Base-by-base conservation (phyloP, 345 rosid species). In the Kernera saxatilis region DNA sequence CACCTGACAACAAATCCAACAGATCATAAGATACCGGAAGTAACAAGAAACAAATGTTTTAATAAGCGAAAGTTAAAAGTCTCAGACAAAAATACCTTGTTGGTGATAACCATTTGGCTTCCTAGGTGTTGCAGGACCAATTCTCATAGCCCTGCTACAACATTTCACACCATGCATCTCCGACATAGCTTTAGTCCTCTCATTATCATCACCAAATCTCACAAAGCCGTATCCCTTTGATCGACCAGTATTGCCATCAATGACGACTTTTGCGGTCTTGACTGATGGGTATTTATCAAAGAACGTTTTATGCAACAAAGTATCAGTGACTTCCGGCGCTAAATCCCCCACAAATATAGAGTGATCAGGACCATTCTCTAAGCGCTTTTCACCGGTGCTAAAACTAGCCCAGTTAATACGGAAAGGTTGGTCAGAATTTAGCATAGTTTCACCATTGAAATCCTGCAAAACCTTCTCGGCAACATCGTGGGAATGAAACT, bases 171-270 rank as follows among this genome's bases (percentile, higher is more conserved):
- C 98, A 78, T 85, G 85, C 98, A 92, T 92, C 67, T 92, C 98
- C 36, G 74, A 76, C 98, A 92, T 87, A 48, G 98, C 92, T 68
- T 84, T 82, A 37, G 82, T 71, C 70, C 87, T 89, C 64, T 92
- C 98, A 67, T 15, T 72, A 51, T 88, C 96, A 60, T 93, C 97
- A 49, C 96, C 98, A 73, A 93, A 93, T 74, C 98, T 88, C 80
- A 93, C 98, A 84, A 93, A 93, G 23, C 98, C 98, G 60, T 90
- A 93, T 52, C 98, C 98, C 65, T 91, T 93, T 40, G 98, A 88
- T 57, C 96, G 93, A 54, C 94, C 88, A 45, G 98, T 90, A 73
- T 77, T 88, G 66, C 79, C 89, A 85, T 93, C 98, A 60, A 90
- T 74, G 54, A 93, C 98, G 18, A 93, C 96, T 80, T 93, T 93